Evolutionary conservation across 164 flowering plant genomes (phyloP), one percentile per base, ranked within the genome.

Genomic region (Nelumbo lutea): DNA sequence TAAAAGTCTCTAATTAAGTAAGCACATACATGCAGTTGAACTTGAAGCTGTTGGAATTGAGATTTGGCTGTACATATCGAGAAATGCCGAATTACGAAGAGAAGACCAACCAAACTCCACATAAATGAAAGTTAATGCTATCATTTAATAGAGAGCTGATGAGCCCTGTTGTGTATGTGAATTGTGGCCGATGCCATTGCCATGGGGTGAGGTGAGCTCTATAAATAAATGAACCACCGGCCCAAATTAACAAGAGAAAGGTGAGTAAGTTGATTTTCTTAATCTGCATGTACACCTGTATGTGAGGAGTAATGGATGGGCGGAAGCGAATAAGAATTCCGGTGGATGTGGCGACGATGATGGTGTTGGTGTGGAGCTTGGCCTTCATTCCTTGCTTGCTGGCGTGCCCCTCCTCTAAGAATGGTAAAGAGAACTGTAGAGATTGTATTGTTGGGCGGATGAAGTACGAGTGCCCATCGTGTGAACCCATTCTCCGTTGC

Each of bases 401-500:
- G 27, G 83, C 74, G 1, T 85, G 91, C 65, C 67, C 81, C 9
- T 4, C 79, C 2, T 6, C 9, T 39, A 11, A 11, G 3, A 76
- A 76, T 11, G 79, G 81, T 9, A 73, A 71, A 1, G 81, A 72
- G n/a, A 27, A 50, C 4, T 87, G 90, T 67, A 78, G 68, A 55
- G 73, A 68, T 70, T 87, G 90, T 77, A 70, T 85, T 9, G 10
- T 48, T 4, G 73, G 81, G 14, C 82, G 72, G 78, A 73, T 89
- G 83, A 86, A 83, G 70, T 60, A 73, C 5, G 79, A 68, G 0
- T 87, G 95, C 75, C 88, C 95, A 0, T 9, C 75, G 1, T 89
- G 95, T 41, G 73, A 46, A 9, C 85, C 87, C 3, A 74, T 75
- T 9, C 79, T 87, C 38, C 84, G 77, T 2, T 89, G 96, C 86